phyloP scores from a whole-genome alignment of 768 basidiomycete genomes.

The Rhodotorula taiwanensis region DNA sequence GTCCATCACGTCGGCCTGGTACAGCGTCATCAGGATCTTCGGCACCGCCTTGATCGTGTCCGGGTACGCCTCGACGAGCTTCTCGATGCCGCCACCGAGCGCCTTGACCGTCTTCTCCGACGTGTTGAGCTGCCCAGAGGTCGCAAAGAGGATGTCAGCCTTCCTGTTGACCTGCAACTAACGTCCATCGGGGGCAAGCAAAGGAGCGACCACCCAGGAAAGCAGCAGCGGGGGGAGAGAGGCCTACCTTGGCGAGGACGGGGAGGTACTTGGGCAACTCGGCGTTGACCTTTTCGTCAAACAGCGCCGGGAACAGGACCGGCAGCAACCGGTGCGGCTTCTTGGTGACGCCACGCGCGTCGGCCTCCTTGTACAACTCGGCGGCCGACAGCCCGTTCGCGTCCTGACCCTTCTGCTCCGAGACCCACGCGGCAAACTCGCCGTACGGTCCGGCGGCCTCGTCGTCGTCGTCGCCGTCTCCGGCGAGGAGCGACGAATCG shows the following conservation, averaged over 20 bases:
- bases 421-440: constrained; percentile 72
- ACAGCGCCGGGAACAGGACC: constrained; percentile 74
- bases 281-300: constrained; percentile 63
- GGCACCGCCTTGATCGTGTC: constrained; percentile 48
- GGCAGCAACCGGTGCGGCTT: constrained; percentile 78
- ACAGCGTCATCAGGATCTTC: constrained; percentile 75
- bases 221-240: background rate
- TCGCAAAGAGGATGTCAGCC: background rate
- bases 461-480: constrained; percentile 75
- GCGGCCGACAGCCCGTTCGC: constrained; percentile 50
- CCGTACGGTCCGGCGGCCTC: constrained; percentile 76
- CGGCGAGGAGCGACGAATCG: constrained; percentile 52
- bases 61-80: constrained; percentile 68
- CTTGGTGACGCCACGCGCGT: constrained; percentile 85
- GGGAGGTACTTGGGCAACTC: constrained; percentile 53
- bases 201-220: background rate
- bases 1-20: constrained; percentile 84
- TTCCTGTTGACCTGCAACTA: too few species aligned
- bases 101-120: constrained; percentile 95
- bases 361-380: constrained; percentile 76
- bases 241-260: constrained; percentile 67
- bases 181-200: background rate
- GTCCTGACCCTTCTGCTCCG: constrained; percentile 44
- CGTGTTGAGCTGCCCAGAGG: constrained; percentile 60
- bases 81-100: constrained; percentile 85